Conservation (phyloP, 495 filamentous ascomycete genomes). For the Umbilicaria muhlenbergii region DNA sequence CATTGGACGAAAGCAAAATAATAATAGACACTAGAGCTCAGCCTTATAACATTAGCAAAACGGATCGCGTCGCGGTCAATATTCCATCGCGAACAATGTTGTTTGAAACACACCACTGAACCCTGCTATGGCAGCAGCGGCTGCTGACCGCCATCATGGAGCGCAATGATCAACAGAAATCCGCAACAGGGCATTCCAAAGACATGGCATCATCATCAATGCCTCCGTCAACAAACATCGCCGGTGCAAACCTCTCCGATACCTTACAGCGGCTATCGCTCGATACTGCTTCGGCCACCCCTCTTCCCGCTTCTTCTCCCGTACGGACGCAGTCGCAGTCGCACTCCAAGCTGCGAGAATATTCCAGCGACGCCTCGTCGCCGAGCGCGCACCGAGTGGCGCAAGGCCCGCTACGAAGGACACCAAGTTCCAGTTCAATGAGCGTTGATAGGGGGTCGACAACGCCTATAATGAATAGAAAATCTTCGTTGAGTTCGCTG, state of each 20-base stretch:
- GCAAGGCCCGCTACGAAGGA: constrained; percentile 30
- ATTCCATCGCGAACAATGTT: too few relatives aligned
- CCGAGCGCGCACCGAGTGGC: constrained; percentile 19
- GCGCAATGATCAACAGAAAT: not conserved
- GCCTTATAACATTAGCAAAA: too few relatives aligned
- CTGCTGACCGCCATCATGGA: too few relatives aligned
- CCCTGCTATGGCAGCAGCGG: too few relatives aligned
- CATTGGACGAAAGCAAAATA: too few relatives aligned
- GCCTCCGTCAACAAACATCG: constrained; percentile 13
- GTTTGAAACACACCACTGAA: too few relatives aligned
- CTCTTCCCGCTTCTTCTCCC: constrained; percentile 28
- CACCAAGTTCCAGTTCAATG: constrained; percentile 35
- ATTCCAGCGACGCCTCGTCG: constrained; percentile 11
- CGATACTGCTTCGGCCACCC: constrained; percentile 24
- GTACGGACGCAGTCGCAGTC: constrained; percentile 14
- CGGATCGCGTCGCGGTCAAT: too few relatives aligned
- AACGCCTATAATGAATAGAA: constrained; percentile 29
- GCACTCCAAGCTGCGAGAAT: constrained; percentile 17
- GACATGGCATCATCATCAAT: not conserved
- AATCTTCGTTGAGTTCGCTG: constrained; percentile 28
- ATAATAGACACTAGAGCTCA: too few relatives aligned
- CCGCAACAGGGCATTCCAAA: not conserved
- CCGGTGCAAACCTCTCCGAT: constrained; percentile 18
- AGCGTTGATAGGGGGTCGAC: constrained; percentile 29
- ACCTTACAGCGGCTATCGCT: constrained; percentile 33